These are phyloP conservation scores for Singerocomus rubriflavus DNA, from an alignment of 1,284 basidiomycete species.

Conservation along the genomic window DNA sequence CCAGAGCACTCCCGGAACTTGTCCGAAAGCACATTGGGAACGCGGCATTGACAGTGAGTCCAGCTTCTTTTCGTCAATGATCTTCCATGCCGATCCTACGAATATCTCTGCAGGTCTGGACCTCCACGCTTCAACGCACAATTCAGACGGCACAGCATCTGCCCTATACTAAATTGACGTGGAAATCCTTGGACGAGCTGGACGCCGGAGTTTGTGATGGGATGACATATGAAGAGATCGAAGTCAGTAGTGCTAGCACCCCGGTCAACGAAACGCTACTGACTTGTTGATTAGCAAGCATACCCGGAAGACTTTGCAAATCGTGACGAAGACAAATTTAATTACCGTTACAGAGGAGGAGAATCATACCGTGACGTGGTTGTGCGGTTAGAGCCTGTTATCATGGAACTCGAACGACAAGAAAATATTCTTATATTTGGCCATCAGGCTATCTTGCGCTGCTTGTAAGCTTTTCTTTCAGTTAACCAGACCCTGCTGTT, in stretches of 20 bases:
- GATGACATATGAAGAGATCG: conserved; percentile 99
- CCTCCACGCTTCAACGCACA: conserved; percentile 90
- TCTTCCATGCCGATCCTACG: background rate
- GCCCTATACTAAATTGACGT: conserved; percentile 90
- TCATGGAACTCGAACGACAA: conserved; percentile 98
- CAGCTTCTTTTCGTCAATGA: conserved; percentile 8
- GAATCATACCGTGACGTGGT: conserved; percentile 97
- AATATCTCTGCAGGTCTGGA: conserved; percentile 75
- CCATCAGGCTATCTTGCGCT: conserved; percentile 94
- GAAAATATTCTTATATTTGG: conserved; percentile 97
- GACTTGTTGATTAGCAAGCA: conserved; percentile 53
- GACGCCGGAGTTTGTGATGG: conserved; percentile 99
- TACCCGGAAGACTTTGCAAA: conserved; percentile 99
- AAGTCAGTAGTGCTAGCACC: conserved; percentile 46
- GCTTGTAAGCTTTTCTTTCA: conserved; percentile 56
- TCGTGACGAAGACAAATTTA: conserved; percentile 99
- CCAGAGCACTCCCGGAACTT: conserved; percentile 80
- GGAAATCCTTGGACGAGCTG: conserved; percentile 98
- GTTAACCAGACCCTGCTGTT: background rate
- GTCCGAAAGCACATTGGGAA: conserved; percentile 92
- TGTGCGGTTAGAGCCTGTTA: conserved; percentile 94
- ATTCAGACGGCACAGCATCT: conserved; percentile 86
- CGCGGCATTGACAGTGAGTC: conserved; percentile 76
- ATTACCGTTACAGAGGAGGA: conserved; percentile 94
- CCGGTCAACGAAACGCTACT: background rate